phyloP scores from a whole-genome alignment of 192 early-diverging fungal species.

The Rhizoclosmatium globosum region DNA sequence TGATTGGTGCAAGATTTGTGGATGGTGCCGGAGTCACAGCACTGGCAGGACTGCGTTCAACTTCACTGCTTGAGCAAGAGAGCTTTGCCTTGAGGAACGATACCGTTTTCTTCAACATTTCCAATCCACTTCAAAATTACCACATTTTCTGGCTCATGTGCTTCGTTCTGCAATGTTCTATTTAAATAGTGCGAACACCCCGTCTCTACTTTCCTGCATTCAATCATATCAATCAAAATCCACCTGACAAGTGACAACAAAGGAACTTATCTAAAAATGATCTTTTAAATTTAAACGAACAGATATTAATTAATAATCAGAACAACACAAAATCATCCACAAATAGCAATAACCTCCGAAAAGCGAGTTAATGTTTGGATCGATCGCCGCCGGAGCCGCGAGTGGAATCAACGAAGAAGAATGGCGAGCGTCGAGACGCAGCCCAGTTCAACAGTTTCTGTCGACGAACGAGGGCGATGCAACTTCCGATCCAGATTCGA shows the following conservation, averaged over 20 bases:
- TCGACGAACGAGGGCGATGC: neutral
- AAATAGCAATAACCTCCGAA: neutral
- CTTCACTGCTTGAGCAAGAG: neutral
- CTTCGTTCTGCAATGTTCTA: no score
- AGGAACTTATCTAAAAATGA: neutral
- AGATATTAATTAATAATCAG: neutral
- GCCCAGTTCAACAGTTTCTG: neutral
- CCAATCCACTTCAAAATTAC: no score
- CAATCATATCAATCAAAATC: neutral
- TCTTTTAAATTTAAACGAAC: neutral
- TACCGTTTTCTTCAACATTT: no score
- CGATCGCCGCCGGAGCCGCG: neutral
- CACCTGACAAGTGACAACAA: neutral
- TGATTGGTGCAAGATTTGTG: neutral
- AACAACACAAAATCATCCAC: neutral
- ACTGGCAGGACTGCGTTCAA: neutral
- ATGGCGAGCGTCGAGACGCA: neutral
- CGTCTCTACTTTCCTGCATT: no score
- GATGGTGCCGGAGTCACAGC: neutral
- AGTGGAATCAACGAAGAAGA: neutral
- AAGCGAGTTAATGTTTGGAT: slow-evolving; percentile 2
- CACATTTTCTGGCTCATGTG: no score
- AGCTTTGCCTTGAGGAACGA: neutral
- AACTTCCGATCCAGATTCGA: neutral
- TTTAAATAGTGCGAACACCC: no score